Evolutionary conservation across 495 filamentous ascomycete species (phyloP).

Genomic region (Trichocladium uniseriatum): DNA sequence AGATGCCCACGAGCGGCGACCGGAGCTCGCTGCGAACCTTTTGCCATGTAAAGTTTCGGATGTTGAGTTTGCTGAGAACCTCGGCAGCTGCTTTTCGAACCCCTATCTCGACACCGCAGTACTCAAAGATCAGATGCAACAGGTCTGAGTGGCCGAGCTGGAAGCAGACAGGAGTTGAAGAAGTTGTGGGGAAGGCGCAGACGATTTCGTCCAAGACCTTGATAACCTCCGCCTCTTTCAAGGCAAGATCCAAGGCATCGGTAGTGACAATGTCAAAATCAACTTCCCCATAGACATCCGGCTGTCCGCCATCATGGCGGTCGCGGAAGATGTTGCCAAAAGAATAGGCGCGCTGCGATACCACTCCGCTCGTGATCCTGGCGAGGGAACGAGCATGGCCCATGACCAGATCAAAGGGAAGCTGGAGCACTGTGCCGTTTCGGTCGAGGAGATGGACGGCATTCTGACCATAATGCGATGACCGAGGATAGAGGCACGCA

Average conservation of each 20-base stretch:
- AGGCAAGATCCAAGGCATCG: slow-evolving; percentile 67
- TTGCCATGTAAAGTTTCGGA: slow-evolving; percentile 70
- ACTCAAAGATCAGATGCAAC: slow-evolving; percentile 75
- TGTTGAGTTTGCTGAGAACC: slow-evolving; percentile 77
- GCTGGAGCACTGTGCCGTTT: slow-evolving; percentile 74
- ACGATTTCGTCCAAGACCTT: slow-evolving; percentile 92
- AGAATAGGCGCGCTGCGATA: slow-evolving; percentile 68
- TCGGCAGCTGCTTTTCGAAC: slow-evolving; percentile 70
- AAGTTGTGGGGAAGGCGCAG: slow-evolving; percentile 65
- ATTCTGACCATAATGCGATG: slow-evolving; percentile 57
- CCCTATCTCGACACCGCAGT: slow-evolving; percentile 63
- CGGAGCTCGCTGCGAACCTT: slow-evolving; percentile 79
- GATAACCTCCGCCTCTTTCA: slow-evolving; percentile 90
- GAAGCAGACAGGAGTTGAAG: slow-evolving; percentile 71
- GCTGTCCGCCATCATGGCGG: slow-evolving; percentile 60
- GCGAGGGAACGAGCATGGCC: slow-evolving; percentile 83
- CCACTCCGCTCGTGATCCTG: slow-evolving; percentile 46
- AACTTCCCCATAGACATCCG: slow-evolving; percentile 73
- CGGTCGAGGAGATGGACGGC: slow-evolving; percentile 69
- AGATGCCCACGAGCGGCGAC: slow-evolving; percentile 67
- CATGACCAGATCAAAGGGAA: slow-evolving; percentile 86
- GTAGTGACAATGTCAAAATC: slow-evolving; percentile 90
- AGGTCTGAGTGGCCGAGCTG: slow-evolving; percentile 85
- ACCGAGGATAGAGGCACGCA: slow-evolving; percentile 69
- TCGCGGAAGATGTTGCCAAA: slow-evolving; percentile 89